Percentiles rank a stretch among this genome's conserved stretches.
Evolutionary conservation across 768 basidiomycete genomes (phyloP).

Genomic region (Suillus clintonianus): DNA sequence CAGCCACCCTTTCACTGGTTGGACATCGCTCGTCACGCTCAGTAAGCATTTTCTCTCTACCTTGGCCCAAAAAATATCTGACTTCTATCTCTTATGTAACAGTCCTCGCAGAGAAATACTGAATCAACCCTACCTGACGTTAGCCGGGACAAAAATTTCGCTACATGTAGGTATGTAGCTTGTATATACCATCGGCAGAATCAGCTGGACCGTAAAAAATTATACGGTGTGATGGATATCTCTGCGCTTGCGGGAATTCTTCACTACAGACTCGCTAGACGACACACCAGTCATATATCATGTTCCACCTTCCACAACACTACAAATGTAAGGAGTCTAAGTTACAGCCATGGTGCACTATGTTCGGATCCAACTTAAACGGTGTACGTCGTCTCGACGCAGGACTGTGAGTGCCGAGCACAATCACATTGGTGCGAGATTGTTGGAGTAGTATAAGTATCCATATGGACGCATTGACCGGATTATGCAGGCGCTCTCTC

Average conservation of each 20-base stretch:
- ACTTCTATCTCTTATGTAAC: conserved; percentile 6
- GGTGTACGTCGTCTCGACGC: no score
- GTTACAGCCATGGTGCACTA: no score
- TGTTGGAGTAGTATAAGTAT: no score
- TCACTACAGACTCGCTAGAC: background rate
- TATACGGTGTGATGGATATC: background rate
- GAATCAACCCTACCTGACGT: conserved; percentile 11
- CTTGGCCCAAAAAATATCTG: background rate
- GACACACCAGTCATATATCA: background rate
- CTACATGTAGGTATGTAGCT: background rate
- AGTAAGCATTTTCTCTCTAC: conserved; percentile 54
- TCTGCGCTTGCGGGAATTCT: no score
- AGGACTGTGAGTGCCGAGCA: no score
- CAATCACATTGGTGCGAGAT: no score
- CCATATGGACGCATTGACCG: no score
- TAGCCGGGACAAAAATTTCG: background rate
- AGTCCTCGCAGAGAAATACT: conserved; percentile 76
- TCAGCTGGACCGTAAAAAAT: background rate
- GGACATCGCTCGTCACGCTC: conserved; percentile 87
- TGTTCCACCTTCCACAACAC: background rate
- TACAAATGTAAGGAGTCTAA: background rate
- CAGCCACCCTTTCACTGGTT: conserved; percentile 96
- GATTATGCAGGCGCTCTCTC: no score
- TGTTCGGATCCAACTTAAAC: no score
- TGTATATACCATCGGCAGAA: background rate